These are phyloP conservation scores for Fragilaria radians DNA, from an alignment of 108 stramenopile species.

Conservation along the genomic window DNA sequence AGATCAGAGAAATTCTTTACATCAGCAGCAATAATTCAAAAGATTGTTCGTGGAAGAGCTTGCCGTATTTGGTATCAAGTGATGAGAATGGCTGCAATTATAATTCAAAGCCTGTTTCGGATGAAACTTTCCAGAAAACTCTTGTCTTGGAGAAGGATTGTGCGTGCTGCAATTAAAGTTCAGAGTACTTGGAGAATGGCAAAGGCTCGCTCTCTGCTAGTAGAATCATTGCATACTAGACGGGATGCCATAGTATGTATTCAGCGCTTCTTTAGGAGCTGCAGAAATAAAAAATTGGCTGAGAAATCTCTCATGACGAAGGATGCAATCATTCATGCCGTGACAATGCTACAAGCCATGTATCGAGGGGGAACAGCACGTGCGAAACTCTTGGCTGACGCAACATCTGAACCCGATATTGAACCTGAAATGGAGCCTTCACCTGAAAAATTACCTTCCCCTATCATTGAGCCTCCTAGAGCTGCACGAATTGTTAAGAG, in stretches of 20 bases:
- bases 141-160: constrained; percentile 4
- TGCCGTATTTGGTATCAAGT: constrained; percentile 35
- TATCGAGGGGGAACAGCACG: constrained; percentile 28
- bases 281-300: not conserved
- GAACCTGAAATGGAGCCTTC: not conserved
- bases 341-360: constrained; percentile 35
- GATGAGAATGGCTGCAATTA: constrained; percentile 51
- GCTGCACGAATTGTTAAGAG: not conserved
- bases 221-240: constrained; percentile 40
- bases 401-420: not conserved
- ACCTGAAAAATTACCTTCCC: constrained; percentile 5
- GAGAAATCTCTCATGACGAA: constrained; percentile 15
- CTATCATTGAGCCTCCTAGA: constrained; percentile 2
- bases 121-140: constrained; percentile 26
- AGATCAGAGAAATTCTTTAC: constrained; percentile 33
- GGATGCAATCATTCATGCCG: constrained; percentile 29
- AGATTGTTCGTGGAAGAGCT: constrained; percentile 52
- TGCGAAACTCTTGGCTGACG: constrained; percentile 3
- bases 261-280: constrained; percentile 17
- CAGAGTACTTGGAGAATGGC: constrained; percentile 54
- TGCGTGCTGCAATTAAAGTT: constrained; percentile 34
- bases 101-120: constrained; percentile 67
- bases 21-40: constrained; percentile 57
- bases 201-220: constrained; percentile 31
- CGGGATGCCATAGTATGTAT: constrained; percentile 33